Evolutionary conservation across 257 asterid genomes (phyloP).

Genomic region (Capsicum pubescens): DNA sequence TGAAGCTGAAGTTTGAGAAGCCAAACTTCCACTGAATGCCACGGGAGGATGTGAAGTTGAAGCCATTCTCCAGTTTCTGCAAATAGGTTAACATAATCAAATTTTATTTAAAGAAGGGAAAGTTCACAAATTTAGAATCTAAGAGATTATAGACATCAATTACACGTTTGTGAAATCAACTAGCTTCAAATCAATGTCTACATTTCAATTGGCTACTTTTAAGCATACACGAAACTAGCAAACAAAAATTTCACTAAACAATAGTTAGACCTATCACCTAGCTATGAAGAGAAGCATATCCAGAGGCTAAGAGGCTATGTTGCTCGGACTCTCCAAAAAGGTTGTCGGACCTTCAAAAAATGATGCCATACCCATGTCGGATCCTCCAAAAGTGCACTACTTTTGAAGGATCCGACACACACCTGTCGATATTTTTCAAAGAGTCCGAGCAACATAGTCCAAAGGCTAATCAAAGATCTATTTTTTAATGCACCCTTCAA

Average conservation of each 20-base stretch:
- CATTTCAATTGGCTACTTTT: background rate
- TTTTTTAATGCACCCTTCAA: no score
- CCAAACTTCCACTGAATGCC: conserved; percentile 60
- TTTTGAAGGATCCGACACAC: no score
- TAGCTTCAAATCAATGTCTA: conserved; percentile 4
- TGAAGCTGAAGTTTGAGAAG: conserved; percentile 62
- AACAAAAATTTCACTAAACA: background rate
- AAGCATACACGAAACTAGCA: conserved; percentile 10
- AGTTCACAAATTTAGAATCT: background rate
- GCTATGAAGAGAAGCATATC: conserved; percentile 13
- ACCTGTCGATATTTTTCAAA: no score
- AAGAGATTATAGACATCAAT: background rate
- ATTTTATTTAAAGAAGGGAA: conserved; percentile 13
- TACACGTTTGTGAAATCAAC: background rate
- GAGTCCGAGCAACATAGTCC: no score
- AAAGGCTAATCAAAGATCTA: no score
- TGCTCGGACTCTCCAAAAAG: background rate
- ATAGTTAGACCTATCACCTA: background rate
- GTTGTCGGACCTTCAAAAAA: no score
- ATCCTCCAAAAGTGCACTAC: no score
- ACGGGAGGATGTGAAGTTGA: conserved; percentile 60
- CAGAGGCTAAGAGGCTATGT: conserved; percentile 1
- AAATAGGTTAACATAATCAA: conserved; percentile 17
- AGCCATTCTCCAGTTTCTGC: conserved; percentile 58
- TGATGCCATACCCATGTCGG: no score